A percentile compares a stretch with the other conserved stretches of the same genome.
Conservation (phyloP, 495 filamentous ascomycete species). For the Emericellopsis terricola region DNA sequence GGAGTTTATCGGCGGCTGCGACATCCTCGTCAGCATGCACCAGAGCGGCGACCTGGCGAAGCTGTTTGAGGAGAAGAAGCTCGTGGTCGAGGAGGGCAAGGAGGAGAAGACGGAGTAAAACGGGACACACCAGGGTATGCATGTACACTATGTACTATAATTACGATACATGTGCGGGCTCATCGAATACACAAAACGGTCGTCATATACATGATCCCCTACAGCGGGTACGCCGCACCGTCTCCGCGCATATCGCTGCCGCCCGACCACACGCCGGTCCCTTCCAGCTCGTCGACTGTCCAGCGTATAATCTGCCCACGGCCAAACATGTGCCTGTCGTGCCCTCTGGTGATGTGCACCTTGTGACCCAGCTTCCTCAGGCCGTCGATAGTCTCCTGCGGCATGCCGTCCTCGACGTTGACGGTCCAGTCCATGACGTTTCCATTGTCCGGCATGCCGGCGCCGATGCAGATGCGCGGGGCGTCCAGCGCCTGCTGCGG, state of each 20-base stretch:
- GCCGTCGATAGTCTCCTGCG: constrained; percentile 42
- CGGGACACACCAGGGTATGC: background rate
- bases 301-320: constrained; percentile 74
- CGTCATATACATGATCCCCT: background rate
- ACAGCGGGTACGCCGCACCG: constrained; percentile 57
- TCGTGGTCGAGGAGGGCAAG: constrained; percentile 29
- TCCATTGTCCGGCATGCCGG: constrained; percentile 37
- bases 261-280: constrained; percentile 53
- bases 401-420: constrained; percentile 74
- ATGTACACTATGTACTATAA: background rate
- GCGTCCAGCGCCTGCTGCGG: constrained; percentile 86
- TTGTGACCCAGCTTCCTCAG: constrained; percentile 55
- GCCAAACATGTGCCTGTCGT: constrained; percentile 59
- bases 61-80: constrained; percentile 75
- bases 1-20: constrained; percentile 92
- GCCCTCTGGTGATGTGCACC: constrained; percentile 45
- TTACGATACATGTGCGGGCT: background rate
- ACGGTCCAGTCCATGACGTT: constrained; percentile 27
- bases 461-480: constrained; percentile 69
- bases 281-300: constrained; percentile 46
- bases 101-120: background rate
- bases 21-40: constrained; percentile 95
- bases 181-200: background rate
- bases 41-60: constrained; percentile 88
- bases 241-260: constrained; percentile 85